A percentile compares a stretch with the other conserved stretches of the same genome.
Conservation (phyloP, 2,329 filamentous ascomycete species). For the Ceratocystis smalleyi region DNA sequence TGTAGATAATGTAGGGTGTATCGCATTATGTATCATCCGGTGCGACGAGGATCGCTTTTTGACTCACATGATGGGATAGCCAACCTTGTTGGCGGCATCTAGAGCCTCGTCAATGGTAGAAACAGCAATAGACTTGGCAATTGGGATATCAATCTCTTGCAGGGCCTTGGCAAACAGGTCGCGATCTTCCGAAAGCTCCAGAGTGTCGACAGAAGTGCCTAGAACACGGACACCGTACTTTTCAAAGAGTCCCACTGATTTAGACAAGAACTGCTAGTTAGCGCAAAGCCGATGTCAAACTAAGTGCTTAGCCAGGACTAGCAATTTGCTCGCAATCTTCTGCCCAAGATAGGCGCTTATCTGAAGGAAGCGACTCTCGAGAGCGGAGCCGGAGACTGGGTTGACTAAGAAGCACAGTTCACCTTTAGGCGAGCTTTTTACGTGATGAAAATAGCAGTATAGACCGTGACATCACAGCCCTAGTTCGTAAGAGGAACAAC, state of each 20-base stretch:
- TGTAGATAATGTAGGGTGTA: background rate
- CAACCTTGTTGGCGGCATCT: slow-evolving; percentile 68
- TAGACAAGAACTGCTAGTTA: slow-evolving; percentile 2
- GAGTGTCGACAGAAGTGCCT: slow-evolving; percentile 82
- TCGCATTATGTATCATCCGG: too few relatives aligned
- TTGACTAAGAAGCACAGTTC: slow-evolving; percentile 10
- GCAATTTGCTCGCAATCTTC: background rate
- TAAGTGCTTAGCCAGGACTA: background rate
- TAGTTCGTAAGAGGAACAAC: background rate
- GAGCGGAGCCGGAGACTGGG: slow-evolving; percentile 10
- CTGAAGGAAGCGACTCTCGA: background rate
- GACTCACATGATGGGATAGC: slow-evolving; percentile 72
- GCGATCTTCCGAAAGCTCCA: slow-evolving; percentile 77
- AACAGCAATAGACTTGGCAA: slow-evolving; percentile 90
- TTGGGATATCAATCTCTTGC: slow-evolving; percentile 94
- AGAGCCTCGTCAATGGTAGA: slow-evolving; percentile 83
- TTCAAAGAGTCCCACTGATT: slow-evolving; percentile 64
- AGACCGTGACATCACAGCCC: slow-evolving; percentile 6
- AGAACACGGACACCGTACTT: slow-evolving; percentile 91
- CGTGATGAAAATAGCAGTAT: slow-evolving; percentile 8
- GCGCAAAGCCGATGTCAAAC: background rate
- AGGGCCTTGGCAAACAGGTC: slow-evolving; percentile 91
- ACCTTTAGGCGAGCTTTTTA: slow-evolving; percentile 4
- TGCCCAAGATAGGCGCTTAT: background rate
- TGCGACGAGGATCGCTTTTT: background rate